Base-by-base conservation (phyloP, 2,329 filamentous ascomycete species). In the Botrytis deweyae region DNA sequence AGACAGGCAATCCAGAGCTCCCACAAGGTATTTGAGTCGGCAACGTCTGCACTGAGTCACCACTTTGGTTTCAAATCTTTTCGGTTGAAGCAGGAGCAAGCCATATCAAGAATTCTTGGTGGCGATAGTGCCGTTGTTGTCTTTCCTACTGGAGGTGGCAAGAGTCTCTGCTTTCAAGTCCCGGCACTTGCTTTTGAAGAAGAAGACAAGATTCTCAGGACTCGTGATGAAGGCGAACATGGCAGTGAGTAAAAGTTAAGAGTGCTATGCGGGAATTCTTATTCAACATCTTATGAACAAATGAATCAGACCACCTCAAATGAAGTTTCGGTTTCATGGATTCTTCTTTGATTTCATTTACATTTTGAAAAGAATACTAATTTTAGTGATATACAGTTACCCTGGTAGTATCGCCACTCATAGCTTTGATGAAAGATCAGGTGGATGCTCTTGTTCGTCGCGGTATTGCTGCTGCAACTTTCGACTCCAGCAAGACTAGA, bases 401-500 rank as follows among this genome's bases (percentile, higher is more conserved):
- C 1, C 83, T 89, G 9, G 86, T 89, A 4, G 86, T 89, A 2
- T 89, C 86, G 0, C 87, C 87, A 0, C 80, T 89, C 4, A 87
- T 89, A 70, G 87, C 87, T 2, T 78, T 89, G 71, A 89, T 89
- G 87, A 89, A 89, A 77, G 88, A 90, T 75, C 88, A 90, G 76
- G 87, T 88, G 0, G 88, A 90, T 76, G 85, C 85, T 1, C 81
- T 90, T 33, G 81, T 84, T 65, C 82, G 82, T 16, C 83, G 84
- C 42, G 85, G 85, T 0, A 84, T 90, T 16, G 77, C 84, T 16
- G 88, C 88, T 14, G 88, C 87, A 3, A 85, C 85, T 10, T 81
- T 89, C 18, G 87, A 90, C 77, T 90, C 88, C 0, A 87, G 84
- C 7, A 89, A 88, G 76, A 84, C 79, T 3, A 79, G 81, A 71